A percentile compares a stretch with the other conserved stretches of the same genome.
Evolutionary conservation across 2,329 filamentous ascomycete species (phyloP).

Genomic region (Arthrobotrys entomopaga): DNA sequence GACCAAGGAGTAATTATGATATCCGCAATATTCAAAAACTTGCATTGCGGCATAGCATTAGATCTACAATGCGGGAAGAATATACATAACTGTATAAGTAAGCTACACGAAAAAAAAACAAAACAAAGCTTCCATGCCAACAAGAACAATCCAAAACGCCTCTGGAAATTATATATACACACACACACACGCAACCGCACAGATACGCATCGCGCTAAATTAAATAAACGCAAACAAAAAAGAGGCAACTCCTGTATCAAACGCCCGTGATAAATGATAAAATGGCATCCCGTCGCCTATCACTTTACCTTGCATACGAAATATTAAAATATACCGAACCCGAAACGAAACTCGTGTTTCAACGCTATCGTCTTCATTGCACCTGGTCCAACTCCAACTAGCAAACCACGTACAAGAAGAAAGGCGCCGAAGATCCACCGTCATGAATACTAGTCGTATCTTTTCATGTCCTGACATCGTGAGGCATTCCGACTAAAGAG

Average conservation of each 20-base stretch:
- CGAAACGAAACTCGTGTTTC: conserved; percentile 16
- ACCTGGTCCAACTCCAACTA: neutral
- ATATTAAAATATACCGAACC: neutral
- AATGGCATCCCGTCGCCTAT: conserved; percentile 7
- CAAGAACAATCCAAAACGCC: neutral
- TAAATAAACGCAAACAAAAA: conserved; percentile 3
- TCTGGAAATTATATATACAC: conserved; percentile 5
- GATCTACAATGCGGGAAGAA: neutral
- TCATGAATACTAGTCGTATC: neutral
- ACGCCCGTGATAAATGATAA: conserved; percentile 2
- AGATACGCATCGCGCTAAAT: conserved; percentile 9
- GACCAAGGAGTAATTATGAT: neutral
- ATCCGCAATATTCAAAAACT: neutral
- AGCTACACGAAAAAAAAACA: conserved; percentile 3
- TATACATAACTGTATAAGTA: neutral
- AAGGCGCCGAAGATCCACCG: neutral
- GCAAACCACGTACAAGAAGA: neutral
- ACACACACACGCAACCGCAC: neutral
- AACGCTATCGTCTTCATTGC: neutral
- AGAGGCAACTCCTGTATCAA: conserved; percentile 3
- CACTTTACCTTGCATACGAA: neutral
- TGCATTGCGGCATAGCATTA: neutral
- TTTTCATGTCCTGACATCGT: conserved; percentile 24
- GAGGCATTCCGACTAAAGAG: neutral
- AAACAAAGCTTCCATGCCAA: neutral